phyloP scores from a whole-genome alignment of 768 basidiomycete genomes.

The Pleurotus pulmonarius region DNA sequence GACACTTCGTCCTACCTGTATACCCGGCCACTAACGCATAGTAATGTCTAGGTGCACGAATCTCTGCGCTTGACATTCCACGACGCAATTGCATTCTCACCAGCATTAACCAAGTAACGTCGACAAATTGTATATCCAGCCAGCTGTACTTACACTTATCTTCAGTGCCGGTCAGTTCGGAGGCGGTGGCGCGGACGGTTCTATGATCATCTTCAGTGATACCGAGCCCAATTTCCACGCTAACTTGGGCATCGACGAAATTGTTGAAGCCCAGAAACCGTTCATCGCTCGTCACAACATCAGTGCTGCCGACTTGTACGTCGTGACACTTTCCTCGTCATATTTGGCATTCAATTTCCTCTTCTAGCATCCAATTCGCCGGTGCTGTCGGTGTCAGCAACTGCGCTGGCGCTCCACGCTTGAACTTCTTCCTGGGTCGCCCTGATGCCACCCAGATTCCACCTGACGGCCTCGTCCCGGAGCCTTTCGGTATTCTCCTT shows the following conservation, averaged over 20 bases:
- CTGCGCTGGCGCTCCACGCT: constrained; percentile 41
- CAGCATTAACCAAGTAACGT: constrained; percentile 11
- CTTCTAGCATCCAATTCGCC: constrained; percentile 39
- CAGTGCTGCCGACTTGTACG: constrained; percentile 43
- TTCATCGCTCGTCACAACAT: constrained; percentile 31
- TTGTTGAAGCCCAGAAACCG: constrained; percentile 30
- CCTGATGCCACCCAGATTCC: constrained; percentile 26
- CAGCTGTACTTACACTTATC: background rate
- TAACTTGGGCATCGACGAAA: constrained; percentile 40
- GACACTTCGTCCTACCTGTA: background rate
- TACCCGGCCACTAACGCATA: background rate
- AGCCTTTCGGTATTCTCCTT: constrained; percentile 18
- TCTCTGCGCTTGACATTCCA: constrained; percentile 34
- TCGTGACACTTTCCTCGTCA: background rate
- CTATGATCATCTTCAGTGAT: constrained; percentile 40
- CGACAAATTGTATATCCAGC: background rate
- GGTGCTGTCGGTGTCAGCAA: constrained; percentile 38
- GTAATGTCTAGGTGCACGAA: constrained; percentile 18
- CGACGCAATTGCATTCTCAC: constrained; percentile 41
- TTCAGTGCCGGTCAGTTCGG: constrained; percentile 12
- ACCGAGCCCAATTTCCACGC: constrained; percentile 39
- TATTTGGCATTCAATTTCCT: background rate
- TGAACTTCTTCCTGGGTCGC: constrained; percentile 37
- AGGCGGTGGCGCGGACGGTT: constrained; percentile 46
- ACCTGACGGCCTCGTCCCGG: constrained; percentile 26